Conservation (phyloP, 345 rosid species). For the Gossypium herbaceum region DNA sequence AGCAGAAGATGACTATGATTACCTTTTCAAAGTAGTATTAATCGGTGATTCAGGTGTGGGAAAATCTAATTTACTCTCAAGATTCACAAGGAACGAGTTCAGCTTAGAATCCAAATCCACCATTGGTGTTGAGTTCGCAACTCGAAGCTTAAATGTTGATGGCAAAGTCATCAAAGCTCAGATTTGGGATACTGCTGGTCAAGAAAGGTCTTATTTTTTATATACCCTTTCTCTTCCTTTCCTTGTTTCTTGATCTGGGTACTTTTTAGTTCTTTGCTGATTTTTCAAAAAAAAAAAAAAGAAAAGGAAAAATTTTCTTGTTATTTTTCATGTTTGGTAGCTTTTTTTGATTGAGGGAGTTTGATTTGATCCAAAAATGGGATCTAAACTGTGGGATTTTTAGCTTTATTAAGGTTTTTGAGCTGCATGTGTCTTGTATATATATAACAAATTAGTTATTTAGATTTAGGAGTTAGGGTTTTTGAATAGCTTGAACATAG, state of each 20-base stretch:
- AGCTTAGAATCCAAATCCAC: constrained; percentile 93
- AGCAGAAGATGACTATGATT: constrained; percentile 93
- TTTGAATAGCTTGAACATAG: neutral
- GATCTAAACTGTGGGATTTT: neutral
- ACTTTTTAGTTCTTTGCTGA: constrained; percentile 6
- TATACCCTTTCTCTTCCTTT: constrained; percentile 12
- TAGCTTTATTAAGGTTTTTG: neutral
- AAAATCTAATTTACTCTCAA: constrained; percentile 82
- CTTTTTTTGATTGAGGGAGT: neutral
- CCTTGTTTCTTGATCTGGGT: constrained; percentile 18
- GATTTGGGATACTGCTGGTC: constrained; percentile 99
- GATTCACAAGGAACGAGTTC: constrained; percentile 91
- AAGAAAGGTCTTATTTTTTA: constrained; percentile 54
- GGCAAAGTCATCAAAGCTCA: constrained; percentile 85
- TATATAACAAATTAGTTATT: neutral
- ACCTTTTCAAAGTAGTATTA: constrained; percentile 79
- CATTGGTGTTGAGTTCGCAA: constrained; percentile 92
- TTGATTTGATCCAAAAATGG: constrained; percentile 1
- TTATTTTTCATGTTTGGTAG: neutral
- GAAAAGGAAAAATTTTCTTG: neutral
- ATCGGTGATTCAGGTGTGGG: constrained; percentile 97
- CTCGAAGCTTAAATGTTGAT: constrained; percentile 85
- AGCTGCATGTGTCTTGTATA: neutral
- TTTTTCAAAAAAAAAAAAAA: neutral
- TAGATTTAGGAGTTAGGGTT: neutral